phyloP scores from a whole-genome alignment of 1,284 basidiomycete genomes.

The Ceratobasidium papillatum region DNA sequence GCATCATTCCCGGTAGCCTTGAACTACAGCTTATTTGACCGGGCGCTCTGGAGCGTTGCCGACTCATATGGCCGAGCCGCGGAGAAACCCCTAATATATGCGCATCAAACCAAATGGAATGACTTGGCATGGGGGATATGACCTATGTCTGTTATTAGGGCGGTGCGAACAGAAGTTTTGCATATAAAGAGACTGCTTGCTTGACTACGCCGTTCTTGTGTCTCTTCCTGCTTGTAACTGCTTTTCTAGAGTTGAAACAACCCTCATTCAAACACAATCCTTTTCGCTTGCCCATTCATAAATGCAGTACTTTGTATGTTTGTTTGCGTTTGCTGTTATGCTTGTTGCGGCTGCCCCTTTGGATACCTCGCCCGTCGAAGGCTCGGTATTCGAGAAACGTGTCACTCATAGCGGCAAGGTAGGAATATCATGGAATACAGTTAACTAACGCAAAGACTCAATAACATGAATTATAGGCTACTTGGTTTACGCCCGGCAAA shows the following conservation, averaged over 20 bases:
- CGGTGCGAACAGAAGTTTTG: not conserved
- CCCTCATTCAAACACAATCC: not conserved
- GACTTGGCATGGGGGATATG: not conserved
- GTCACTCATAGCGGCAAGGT: slow-evolving; percentile 16
- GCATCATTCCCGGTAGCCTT: not conserved
- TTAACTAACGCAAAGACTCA: too few species aligned
- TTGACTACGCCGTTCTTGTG: not conserved
- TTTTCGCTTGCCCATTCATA: not conserved
- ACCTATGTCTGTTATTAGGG: not conserved
- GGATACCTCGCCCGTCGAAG: not conserved
- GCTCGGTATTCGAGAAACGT: not conserved
- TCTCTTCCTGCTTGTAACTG: not conserved
- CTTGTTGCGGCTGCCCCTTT: not conserved
- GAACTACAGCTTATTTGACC: not conserved
- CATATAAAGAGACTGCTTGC: not conserved
- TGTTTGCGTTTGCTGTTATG: not conserved
- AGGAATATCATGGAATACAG: not conserved
- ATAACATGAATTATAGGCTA: slow-evolving; percentile 1
- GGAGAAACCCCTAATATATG: not conserved
- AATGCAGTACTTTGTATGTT: not conserved
- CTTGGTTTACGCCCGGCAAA: slow-evolving; percentile 15
- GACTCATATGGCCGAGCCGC: not conserved
- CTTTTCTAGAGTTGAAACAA: not conserved
- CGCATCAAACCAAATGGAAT: not conserved
- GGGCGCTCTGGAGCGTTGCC: not conserved